Percentiles rank a stretch among this genome's conserved stretches.
Conservation (phyloP, 257 asterid genomes). For the Eucommia ulmoides region DNA sequence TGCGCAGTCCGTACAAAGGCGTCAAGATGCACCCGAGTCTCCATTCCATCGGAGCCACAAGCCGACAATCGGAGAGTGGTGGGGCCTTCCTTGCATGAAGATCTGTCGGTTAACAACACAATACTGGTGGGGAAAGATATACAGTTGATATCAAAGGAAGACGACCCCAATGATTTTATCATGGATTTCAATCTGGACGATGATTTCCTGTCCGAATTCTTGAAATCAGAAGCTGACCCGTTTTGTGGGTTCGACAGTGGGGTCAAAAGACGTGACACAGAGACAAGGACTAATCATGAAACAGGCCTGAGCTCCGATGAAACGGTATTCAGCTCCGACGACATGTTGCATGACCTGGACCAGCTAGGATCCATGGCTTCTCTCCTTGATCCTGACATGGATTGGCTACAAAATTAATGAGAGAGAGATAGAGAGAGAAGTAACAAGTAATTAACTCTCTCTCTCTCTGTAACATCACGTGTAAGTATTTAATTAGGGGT, state of each 20-base stretch:
- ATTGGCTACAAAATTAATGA: background rate
- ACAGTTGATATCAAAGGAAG: background rate
- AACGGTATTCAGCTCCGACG: background rate
- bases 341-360: background rate
- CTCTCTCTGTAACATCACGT: too few relatives aligned
- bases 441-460: too few relatives aligned
- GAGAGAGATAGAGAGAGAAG: too few relatives aligned
- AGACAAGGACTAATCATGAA: background rate
- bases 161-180: background rate
- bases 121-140: too few relatives aligned
- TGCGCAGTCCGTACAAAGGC: background rate
- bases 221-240: background rate
- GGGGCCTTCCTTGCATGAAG: background rate
- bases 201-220: background rate
- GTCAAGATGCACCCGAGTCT: background rate
- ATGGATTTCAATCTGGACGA: background rate
- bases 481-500: too few relatives aligned
- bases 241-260: background rate
- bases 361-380: background rate
- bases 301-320: background rate
- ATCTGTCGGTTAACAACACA: background rate
- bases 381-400: background rate
- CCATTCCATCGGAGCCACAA: background rate
- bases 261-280: background rate
- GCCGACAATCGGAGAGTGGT: background rate